phyloP scores from a whole-genome alignment of 768 basidiomycete genomes.

The Tricholoma matsutake region DNA sequence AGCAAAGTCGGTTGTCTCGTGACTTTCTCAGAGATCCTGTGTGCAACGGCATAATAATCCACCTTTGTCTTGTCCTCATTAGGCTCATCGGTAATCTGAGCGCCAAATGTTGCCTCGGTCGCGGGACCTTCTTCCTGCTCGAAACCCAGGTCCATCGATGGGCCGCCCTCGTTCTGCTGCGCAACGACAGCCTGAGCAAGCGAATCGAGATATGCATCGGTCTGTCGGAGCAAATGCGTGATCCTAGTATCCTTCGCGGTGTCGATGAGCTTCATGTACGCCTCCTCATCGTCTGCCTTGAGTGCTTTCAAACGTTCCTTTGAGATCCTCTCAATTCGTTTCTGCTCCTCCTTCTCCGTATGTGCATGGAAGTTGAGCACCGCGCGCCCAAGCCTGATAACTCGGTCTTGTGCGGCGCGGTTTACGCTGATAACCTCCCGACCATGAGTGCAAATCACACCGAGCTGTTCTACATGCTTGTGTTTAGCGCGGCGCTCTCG shows the following conservation, averaged over 20 bases:
- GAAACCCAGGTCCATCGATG: slow-evolving; percentile 37
- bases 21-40: slow-evolving; percentile 86
- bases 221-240: slow-evolving; percentile 92
- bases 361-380: slow-evolving; percentile 82
- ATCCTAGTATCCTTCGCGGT: slow-evolving; percentile 99
- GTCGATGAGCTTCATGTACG: slow-evolving; percentile 98
- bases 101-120: slow-evolving; percentile 90
- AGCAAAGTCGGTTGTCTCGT: slow-evolving; percentile 70
- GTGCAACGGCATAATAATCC: slow-evolving; percentile 96
- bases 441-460: slow-evolving; percentile 82
- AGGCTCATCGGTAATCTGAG: slow-evolving; percentile 65
- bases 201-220: slow-evolving; percentile 91
- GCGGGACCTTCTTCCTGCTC: slow-evolving; percentile 72
- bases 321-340: slow-evolving; percentile 89
- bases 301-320: slow-evolving; percentile 98
- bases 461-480: slow-evolving; percentile 93
- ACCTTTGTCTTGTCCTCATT: slow-evolving; percentile 66
- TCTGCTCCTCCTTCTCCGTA: slow-evolving; percentile 98
- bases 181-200: slow-evolving; percentile 91
- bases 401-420: slow-evolving; percentile 58
- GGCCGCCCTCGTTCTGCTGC: slow-evolving; percentile 77
- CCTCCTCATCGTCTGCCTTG: slow-evolving; percentile 98
- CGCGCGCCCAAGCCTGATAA: slow-evolving; percentile 73
- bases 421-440: slow-evolving; percentile 68
- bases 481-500: slow-evolving; percentile 93